Evolutionary conservation across 352 stramenopile genomes (phyloP).

Genomic region (Globisporangium radiosum): DNA sequence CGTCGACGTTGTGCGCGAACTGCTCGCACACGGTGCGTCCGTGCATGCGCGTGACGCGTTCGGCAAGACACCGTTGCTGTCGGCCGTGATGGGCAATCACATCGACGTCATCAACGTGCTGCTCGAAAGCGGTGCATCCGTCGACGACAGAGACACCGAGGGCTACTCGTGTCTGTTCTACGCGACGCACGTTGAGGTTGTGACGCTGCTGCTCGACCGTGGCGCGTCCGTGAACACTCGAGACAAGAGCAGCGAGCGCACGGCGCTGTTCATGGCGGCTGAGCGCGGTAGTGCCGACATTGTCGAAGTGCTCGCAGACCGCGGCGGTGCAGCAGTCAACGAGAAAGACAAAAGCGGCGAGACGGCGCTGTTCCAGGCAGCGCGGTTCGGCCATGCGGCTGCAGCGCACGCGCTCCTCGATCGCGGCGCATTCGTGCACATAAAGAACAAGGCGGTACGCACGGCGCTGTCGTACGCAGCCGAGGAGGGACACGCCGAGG

Average conservation of each 20-base stretch:
- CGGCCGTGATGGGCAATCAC: constrained; percentile 11
- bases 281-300: constrained; percentile 7
- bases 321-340: constrained; percentile 8
- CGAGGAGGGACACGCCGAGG: constrained; percentile 6
- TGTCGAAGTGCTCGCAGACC: constrained; percentile 1
- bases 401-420: constrained; percentile 5
- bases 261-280: constrained; percentile 10
- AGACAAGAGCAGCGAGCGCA: constrained; percentile 8
- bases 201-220: constrained; percentile 5
- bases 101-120: constrained; percentile 1
- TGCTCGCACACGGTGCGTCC: constrained; percentile 3
- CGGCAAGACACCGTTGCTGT: constrained; percentile 13
- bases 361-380: constrained; percentile 10
- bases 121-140: constrained; percentile 3
- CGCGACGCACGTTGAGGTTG: constrained; percentile 4
- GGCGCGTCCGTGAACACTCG: constrained; percentile 1
- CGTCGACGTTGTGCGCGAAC: constrained; percentile 6
- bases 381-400: constrained; percentile 7
- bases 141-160: constrained; percentile 6
- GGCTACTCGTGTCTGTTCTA: constrained; percentile 13
- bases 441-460: constrained; percentile 6
- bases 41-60: constrained; percentile 10
- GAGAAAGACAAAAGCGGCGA: constrained; percentile 11
- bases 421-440: constrained; percentile 8
- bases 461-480: constrained; percentile 11